phyloP scores from a whole-genome alignment of 2,329 filamentous ascomycete genomes.

The Myriosclerotinia duriaeana region DNA sequence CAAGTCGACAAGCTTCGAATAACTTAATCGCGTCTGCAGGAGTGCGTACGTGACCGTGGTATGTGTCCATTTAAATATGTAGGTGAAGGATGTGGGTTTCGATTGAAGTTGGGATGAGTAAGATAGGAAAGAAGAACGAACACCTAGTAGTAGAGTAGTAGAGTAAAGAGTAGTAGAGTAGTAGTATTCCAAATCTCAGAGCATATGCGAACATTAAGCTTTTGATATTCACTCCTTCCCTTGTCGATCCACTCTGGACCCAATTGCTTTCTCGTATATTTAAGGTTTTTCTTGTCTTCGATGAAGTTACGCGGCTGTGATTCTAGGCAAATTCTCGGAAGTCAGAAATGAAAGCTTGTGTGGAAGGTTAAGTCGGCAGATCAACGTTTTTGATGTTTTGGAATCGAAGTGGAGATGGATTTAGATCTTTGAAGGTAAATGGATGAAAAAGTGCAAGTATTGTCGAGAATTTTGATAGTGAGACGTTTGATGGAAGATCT shows the following conservation, averaged over 20 bases:
- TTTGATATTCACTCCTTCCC: neutral
- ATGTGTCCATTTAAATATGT: conserved; percentile 78
- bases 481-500: conserved; percentile 33
- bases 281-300: neutral
- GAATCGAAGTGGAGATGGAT: conserved; percentile 4
- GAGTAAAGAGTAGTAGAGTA: neutral
- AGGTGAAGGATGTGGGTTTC: conserved; percentile 23
- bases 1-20: conserved; percentile 94
- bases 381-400: conserved; percentile 10
- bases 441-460: neutral
- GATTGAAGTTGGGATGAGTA: conserved; percentile 10
- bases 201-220: neutral
- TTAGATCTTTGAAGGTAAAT: neutral
- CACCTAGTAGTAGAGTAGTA: neutral
- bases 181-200: neutral
- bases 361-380: conserved; percentile 1
- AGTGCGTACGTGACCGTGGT: conserved; percentile 92
- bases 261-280: neutral
- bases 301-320: conserved; percentile 15
- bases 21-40: conserved; percentile 95
- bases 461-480: conserved; percentile 21
- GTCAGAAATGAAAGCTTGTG: conserved; percentile 19
- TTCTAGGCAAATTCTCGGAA: conserved; percentile 20
- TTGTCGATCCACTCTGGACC: neutral
- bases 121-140: conserved; percentile 4